A percentile compares a stretch with the other conserved stretches of the same genome.
Conservation (phyloP, 371 early-diverging fungal genomes). For the Cokeromyces recurvatus region DNA sequence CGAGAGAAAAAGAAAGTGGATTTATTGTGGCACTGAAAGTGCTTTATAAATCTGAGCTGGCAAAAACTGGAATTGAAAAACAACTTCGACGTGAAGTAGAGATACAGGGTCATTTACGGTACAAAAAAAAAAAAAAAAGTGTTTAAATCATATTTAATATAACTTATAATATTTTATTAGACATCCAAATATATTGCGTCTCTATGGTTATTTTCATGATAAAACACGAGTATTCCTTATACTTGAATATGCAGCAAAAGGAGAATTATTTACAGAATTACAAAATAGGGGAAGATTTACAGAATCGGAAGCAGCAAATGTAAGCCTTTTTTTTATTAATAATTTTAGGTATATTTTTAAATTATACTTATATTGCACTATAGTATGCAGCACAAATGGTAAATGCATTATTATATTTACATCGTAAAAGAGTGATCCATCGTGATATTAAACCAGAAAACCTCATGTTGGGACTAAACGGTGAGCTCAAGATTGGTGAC, state of each 20-base stretch:
- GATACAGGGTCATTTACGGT: slow-evolving; percentile 92
- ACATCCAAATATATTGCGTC: slow-evolving; percentile 91
- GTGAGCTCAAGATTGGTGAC: slow-evolving; percentile 48
- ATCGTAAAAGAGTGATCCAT: slow-evolving; percentile 95
- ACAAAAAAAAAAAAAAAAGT: too few species aligned
- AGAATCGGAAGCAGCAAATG: slow-evolving; percentile 79
- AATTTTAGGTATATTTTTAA: neutral
- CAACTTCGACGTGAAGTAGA: slow-evolving; percentile 87
- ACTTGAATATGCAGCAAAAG: slow-evolving; percentile 95
- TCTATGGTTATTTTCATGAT: slow-evolving; percentile 99
- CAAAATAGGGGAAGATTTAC: slow-evolving; percentile 63
- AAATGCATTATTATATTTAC: slow-evolving; percentile 78
- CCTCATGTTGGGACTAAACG: slow-evolving; percentile 64
- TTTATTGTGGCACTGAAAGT: slow-evolving; percentile 97
- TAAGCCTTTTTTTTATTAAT: slow-evolving; percentile 66
- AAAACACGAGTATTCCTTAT: slow-evolving; percentile 89
- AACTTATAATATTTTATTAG: too few species aligned
- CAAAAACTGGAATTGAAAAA: slow-evolving; percentile 23
- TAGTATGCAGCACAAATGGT: slow-evolving; percentile 90
- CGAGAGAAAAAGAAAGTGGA: slow-evolving; percentile 84
- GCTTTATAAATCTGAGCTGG: slow-evolving; percentile 80
- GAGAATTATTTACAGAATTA: slow-evolving; percentile 90
- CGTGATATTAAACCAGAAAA: slow-evolving; percentile 97
- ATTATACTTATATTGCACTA: slow-evolving; percentile 48
- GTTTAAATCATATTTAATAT: too few species aligned